phyloP scores from a whole-genome alignment of 345 rosid species.

The Populus simonii region DNA sequence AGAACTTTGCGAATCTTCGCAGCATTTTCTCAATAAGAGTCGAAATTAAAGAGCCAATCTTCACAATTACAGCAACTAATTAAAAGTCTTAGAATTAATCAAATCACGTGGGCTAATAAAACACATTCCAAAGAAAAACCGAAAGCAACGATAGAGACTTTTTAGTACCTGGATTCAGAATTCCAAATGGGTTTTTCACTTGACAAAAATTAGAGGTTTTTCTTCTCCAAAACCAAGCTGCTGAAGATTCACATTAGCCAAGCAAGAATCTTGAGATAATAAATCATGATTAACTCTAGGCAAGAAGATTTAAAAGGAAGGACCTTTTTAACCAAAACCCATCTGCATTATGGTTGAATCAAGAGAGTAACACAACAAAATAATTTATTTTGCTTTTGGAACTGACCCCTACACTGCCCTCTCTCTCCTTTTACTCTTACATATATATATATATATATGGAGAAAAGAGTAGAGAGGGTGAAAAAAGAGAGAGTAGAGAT shows the following conservation, averaged over 20 bases:
- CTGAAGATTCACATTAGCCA: background rate
- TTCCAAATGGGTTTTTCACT: background rate
- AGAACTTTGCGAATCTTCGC: conserved; percentile 6
- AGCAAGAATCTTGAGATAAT: conserved; percentile 38
- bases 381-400: background rate
- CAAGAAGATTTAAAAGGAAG: conserved; percentile 12
- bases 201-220: background rate
- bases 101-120: background rate
- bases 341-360: conserved; percentile 12
- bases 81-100: background rate
- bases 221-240: background rate
- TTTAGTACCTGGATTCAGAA: conserved; percentile 22
- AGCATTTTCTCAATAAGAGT: conserved; percentile 15
- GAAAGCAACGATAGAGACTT: background rate
- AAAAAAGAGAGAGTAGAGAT: background rate
- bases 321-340: background rate
- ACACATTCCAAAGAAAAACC: conserved; percentile 1
- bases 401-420: background rate
- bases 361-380: background rate
- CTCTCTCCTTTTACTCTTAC: background rate
- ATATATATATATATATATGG: too few species aligned
- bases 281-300: conserved; percentile 23
- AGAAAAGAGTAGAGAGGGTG: background rate
- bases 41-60: conserved; percentile 1
- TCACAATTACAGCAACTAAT: background rate